These are phyloP conservation scores for Hsuehochloa calcarea DNA, from an alignment of 176 grass and related monocot genomes.

Conservation along the genomic window DNA sequence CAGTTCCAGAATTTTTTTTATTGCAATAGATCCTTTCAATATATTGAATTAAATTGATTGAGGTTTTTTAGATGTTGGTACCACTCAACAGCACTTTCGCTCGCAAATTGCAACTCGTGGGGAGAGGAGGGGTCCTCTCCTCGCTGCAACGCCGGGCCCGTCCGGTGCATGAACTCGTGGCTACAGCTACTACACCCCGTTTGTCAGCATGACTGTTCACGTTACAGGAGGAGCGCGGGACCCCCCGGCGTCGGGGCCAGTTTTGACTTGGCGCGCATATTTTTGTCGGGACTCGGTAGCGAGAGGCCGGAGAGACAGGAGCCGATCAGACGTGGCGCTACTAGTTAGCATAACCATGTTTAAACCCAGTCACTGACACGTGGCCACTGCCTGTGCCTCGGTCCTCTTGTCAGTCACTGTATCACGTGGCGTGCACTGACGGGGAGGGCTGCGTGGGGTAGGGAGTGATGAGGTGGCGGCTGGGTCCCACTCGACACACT, in stretches of 20 bases:
- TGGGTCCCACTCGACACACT: neutral
- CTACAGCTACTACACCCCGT: neutral
- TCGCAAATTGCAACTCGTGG: neutral
- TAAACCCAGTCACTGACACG: neutral
- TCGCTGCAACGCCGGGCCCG: neutral
- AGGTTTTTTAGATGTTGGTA: too few relatives aligned
- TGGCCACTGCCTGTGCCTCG: neutral
- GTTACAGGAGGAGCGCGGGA: neutral
- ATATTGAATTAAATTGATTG: too few relatives aligned
- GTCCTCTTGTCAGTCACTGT: neutral
- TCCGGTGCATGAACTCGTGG: constrained; percentile 6
- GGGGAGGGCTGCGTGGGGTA: neutral
- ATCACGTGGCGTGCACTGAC: neutral
- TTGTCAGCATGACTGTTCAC: constrained; percentile 3
- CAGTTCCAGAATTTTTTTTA: too few relatives aligned
- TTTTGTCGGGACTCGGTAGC: neutral
- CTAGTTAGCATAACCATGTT: neutral
- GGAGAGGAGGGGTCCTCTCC: neutral
- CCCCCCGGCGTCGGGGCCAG: neutral
- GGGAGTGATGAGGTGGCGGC: neutral
- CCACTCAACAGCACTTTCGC: too few relatives aligned
- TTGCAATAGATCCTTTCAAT: too few relatives aligned
- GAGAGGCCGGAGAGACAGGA: neutral
- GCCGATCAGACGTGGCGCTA: neutral
- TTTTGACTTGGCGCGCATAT: constrained; percentile 45